phyloP scores from a whole-genome alignment of 1,284 basidiomycete species.

The Leucoagaricus sp. region DNA sequence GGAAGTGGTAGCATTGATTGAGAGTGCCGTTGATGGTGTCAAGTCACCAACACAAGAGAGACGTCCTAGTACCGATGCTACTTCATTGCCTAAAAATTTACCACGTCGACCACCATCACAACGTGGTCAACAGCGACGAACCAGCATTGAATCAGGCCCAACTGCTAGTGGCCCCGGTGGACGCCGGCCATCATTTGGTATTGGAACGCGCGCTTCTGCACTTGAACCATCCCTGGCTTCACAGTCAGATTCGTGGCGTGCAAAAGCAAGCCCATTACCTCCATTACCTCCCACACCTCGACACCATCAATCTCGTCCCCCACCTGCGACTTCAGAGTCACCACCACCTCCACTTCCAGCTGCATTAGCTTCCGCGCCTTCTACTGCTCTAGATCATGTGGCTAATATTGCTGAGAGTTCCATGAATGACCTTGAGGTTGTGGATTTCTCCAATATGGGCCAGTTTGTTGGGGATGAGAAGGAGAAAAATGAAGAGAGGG shows the following conservation, averaged over 20 bases:
- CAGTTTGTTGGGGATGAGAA: constrained; percentile 57
- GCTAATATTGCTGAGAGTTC: constrained; percentile 47
- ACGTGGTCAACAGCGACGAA: constrained; percentile 4
- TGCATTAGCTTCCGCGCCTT: constrained; percentile 30
- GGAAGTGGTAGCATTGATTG: constrained; percentile 44
- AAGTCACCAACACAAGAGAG: constrained; percentile 13
- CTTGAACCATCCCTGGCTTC: constrained; percentile 16
- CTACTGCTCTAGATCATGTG: constrained; percentile 45
- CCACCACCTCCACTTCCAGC: constrained; percentile 15
- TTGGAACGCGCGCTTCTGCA: constrained; percentile 5
- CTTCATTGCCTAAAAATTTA: constrained; percentile 1
- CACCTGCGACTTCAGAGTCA: constrained; percentile 16
- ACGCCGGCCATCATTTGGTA: constrained; percentile 10
- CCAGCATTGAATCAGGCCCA: background rate
- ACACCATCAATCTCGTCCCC: constrained; percentile 21
- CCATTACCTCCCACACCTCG: constrained; percentile 24
- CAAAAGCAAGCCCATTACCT: constrained; percentile 40
- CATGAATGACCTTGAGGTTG: constrained; percentile 67
- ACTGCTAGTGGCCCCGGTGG: background rate
- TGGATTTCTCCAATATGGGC: constrained; percentile 77
- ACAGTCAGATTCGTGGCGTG: constrained; percentile 65
- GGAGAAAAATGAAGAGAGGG: constrained; percentile 9
- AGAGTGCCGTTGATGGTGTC: constrained; percentile 40
- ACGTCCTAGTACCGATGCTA: constrained; percentile 3
- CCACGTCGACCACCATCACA: constrained; percentile 11